Evolutionary conservation across 1,139 yeast genomes (phyloP).

Genomic region (Pichia sp.): DNA sequence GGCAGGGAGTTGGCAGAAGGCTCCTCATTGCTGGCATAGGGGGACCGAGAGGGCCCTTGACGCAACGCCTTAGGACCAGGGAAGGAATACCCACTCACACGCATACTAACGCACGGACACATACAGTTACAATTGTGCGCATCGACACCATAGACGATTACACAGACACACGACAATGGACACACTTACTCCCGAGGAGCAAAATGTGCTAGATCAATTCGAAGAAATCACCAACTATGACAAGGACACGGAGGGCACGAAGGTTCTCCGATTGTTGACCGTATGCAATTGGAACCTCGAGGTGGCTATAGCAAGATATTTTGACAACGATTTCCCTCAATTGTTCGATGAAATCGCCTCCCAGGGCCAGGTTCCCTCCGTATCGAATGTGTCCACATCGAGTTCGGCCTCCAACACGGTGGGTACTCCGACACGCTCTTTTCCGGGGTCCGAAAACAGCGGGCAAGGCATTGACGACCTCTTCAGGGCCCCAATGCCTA

Average conservation of each 20-base stretch:
- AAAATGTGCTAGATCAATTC: constrained; percentile 37
- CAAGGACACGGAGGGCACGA: constrained; percentile 37
- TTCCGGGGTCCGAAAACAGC: background rate
- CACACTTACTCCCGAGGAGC: constrained; percentile 27
- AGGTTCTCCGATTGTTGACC: constrained; percentile 38
- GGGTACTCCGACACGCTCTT: background rate
- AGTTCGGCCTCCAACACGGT: background rate
- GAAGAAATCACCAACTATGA: constrained; percentile 42
- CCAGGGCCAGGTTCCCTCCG: background rate
- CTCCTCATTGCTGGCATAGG: no score
- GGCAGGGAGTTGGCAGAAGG: background rate
- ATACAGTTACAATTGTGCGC: no score
- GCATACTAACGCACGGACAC: no score
- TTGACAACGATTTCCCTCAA: constrained; percentile 44
- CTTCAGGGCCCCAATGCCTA: background rate
- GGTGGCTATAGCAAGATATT: constrained; percentile 46
- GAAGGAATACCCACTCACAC: no score
- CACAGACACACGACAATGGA: constrained; percentile 18
- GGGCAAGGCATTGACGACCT: background rate
- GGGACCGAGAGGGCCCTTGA: no score
- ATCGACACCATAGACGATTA: background rate
- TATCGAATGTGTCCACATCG: background rate
- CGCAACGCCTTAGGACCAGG: background rate
- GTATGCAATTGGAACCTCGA: constrained; percentile 48
- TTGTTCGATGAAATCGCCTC: constrained; percentile 20